phyloP scores from a whole-genome alignment of 2,329 filamentous ascomycete species.

The Fusarium citri region DNA sequence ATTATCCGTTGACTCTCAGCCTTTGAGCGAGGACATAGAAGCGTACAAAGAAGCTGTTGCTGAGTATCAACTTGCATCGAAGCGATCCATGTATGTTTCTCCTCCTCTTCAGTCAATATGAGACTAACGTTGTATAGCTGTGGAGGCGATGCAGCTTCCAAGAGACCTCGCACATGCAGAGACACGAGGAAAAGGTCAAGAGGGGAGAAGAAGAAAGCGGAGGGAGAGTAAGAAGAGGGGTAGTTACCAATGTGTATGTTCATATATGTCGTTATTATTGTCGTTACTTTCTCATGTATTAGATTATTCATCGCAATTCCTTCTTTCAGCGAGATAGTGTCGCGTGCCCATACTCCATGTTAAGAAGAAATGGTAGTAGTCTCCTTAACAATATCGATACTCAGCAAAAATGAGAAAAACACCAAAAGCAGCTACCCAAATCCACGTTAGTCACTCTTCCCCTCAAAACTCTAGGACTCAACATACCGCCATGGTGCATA shows the following conservation, averaged over 20 bases:
- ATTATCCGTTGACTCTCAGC: neutral
- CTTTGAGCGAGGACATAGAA: neutral
- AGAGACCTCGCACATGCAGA: neutral
- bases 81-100: neutral
- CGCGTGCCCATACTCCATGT: neutral
- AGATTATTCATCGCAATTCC: neutral
- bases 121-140: neutral
- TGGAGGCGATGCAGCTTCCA: neutral
- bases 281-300: neutral
- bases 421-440: slow-evolving; percentile 39
- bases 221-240: neutral
- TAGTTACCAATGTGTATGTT: neutral
- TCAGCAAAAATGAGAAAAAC: slow-evolving; percentile 41
- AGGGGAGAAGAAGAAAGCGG: neutral
- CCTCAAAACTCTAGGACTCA: neutral
- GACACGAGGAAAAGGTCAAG: fast-evolving
- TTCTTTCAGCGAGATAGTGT: neutral
- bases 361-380: neutral
- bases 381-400: slow-evolving; percentile 38
- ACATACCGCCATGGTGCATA: slow-evolving; percentile 36
- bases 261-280: neutral
- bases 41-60: neutral
- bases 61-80: neutral
- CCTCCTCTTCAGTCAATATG: neutral
- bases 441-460: slow-evolving; percentile 7